Percentiles rank a stretch among this genome's conserved stretches.
These are phyloP conservation scores for Lithocarpus polystachyus DNA, from an alignment of 306 rosid genomes.

Conservation along the genomic window DNA sequence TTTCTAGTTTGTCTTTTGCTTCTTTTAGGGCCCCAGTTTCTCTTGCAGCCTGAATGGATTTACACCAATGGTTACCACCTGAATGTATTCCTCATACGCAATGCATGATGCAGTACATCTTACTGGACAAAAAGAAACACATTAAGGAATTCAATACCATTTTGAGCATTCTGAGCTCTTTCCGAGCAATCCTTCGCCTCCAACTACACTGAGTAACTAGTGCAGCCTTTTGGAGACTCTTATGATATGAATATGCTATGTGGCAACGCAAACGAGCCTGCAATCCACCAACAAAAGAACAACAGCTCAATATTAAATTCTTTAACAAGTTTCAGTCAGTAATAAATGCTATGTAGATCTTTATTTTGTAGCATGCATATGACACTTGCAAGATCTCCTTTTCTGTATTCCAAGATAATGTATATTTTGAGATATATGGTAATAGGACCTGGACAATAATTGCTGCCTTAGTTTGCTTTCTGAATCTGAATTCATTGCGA, in stretches of 20 bases:
- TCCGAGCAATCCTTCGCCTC: conserved; percentile 93
- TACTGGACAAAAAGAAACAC: conserved; percentile 24
- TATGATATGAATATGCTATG: conserved; percentile 72
- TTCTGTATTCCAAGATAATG: conserved; percentile 13
- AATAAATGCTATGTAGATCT: not conserved
- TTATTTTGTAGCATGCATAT: conserved; percentile 8
- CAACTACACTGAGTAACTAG: conserved; percentile 90
- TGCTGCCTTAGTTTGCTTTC: conserved; percentile 95
- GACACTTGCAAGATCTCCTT: conserved; percentile 11
- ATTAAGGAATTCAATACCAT: conserved; percentile 51
- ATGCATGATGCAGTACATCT: conserved; percentile 15
- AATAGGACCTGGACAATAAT: conserved; percentile 67
- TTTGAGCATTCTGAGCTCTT: conserved; percentile 90
- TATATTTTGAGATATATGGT: conserved; percentile 20
- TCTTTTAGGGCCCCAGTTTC: conserved; percentile 99
- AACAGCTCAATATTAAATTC: not conserved
- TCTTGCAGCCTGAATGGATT: conserved; percentile 80
- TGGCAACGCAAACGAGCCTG: conserved; percentile 82
- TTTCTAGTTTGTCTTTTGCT: conserved; percentile 97
- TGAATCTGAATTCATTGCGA: conserved; percentile 94
- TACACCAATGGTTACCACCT: conserved; percentile 22
- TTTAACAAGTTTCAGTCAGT: not conserved
- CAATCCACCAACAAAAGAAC: conserved; percentile 18
- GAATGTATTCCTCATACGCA: conserved; percentile 8
- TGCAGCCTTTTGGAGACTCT: conserved; percentile 76